phyloP scores from a whole-genome alignment of 176 grass and related monocot genomes.

The Juncus inflexus region DNA sequence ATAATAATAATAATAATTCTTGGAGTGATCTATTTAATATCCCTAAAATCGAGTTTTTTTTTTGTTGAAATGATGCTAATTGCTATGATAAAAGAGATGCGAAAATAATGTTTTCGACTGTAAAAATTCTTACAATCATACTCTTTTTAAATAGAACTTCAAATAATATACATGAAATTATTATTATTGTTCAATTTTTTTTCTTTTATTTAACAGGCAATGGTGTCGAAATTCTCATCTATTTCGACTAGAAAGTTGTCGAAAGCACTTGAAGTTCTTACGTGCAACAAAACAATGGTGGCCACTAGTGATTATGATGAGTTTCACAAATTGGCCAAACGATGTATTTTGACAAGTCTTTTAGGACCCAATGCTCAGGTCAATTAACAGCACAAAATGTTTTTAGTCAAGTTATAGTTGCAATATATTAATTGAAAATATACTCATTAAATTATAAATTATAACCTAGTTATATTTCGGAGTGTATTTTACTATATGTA shows the following conservation, averaged over 20 bases:
- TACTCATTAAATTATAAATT: no score
- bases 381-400: neutral
- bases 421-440: neutral
- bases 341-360: slow-evolving; percentile 56
- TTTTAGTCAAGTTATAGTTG: neutral
- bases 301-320: slow-evolving; percentile 76
- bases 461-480: no score
- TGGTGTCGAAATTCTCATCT: slow-evolving; percentile 75
- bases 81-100: no score
- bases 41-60: neutral
- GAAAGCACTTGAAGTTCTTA: slow-evolving; percentile 60
- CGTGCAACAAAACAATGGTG: slow-evolving; percentile 64
- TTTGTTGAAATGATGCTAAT: no score
- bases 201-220: slow-evolving; percentile 41
- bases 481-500: no score
- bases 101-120: neutral
- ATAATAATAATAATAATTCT: neutral
- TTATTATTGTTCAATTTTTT: neutral
- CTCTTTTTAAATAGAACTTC: neutral
- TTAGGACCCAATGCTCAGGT: slow-evolving; percentile 75
- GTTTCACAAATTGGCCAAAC: slow-evolving; percentile 83
- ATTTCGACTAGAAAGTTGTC: slow-evolving; percentile 76
- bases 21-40: neutral
- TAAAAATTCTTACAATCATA: neutral
- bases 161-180: neutral